Evolutionary conservation across 495 filamentous ascomycete genomes (phyloP), one percentile per base, ranked within the genome.

Genomic region (Penicillium chermesinum): DNA sequence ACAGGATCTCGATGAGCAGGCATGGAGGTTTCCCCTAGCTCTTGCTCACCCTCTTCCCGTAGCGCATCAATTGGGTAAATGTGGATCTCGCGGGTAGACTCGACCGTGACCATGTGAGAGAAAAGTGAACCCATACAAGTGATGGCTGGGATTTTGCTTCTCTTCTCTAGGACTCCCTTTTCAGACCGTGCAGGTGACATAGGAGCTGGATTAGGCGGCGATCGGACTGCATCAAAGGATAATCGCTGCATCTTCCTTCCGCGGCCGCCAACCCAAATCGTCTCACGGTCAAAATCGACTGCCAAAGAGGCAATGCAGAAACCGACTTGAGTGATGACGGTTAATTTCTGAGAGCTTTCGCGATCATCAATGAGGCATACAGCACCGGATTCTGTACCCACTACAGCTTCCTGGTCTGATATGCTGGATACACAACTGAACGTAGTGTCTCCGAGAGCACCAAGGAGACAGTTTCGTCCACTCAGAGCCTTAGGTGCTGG

Each of bases 351-450:
- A 50, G 80, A 74, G 39, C 83, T 83, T 39, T 83, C 82, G 14
- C 67, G 77, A 57, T 93, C 89, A 59, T 96, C 88, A 12, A 97
- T 72, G 39, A 73, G 53, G 49, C 76, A 79, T 10, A 79, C 52
- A 17, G 72, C 67, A 5, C 76, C 76, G 8, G 67, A 57, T 19
- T 75, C 72, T 18, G 75, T 75, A 45, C 69, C 74, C 15, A 79
- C 41, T 1, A 79, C 66, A 8, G 73, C 71, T 50, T 70, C 71
- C 22, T 61, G 57, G 15, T 89, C 81, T 9, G 86, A 84, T 39
- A 96, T 79, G 17, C 81, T 78, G 19, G 82, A 77, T n/a, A 87
- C 79, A 51, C 83, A 84, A 38, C 84, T 86, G 59, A 98, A 97
- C 0, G 82, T 90, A 5, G 80, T 81, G 44, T 96, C 90, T 4